A percentile compares a stretch with the other conserved stretches of the same genome.
Evolutionary conservation across 2,329 filamentous ascomycete species (phyloP).

Genomic region (Aspergillus transmontanensis): DNA sequence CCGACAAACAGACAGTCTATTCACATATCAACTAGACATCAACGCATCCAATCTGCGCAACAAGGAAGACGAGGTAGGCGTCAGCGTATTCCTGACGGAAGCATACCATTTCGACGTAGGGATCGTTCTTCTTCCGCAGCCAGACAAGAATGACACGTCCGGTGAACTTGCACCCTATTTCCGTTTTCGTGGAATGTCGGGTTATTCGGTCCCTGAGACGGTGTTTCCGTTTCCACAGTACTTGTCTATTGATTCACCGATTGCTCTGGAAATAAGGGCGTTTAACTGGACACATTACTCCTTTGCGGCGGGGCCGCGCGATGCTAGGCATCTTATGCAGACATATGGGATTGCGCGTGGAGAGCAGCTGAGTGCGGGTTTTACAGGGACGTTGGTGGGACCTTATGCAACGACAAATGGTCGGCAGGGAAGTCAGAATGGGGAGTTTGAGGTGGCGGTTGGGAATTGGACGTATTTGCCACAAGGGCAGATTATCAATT

Average conservation of each 20-base stretch:
- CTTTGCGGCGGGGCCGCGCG: neutral
- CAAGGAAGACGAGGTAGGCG: slow-evolving; percentile 16
- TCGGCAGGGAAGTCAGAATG: neutral
- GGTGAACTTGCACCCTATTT: neutral
- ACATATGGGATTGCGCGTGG: neutral
- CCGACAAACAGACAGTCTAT: slow-evolving; percentile 22
- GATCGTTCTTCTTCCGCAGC: slow-evolving; percentile 2
- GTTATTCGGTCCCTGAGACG: rapidly evolving
- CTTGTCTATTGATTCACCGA: neutral
- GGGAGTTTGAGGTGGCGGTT: neutral
- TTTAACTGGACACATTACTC: neutral
- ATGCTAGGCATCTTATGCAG: neutral
- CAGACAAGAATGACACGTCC: neutral
- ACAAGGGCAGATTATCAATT: neutral
- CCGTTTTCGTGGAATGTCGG: neutral
- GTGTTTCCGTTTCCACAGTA: neutral
- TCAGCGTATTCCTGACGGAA: slow-evolving; percentile 22
- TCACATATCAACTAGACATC: slow-evolving; percentile 19
- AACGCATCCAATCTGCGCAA: neutral
- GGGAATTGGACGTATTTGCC: neutral
- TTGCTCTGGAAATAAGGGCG: neutral
- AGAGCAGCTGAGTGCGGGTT: neutral
- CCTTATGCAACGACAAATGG: neutral
- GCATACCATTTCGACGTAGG: slow-evolving; percentile 24
- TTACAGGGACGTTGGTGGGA: neutral